Percentiles rank a stretch among this genome's conserved stretches.
Conservation (phyloP, 2,329 filamentous ascomycete genomes). For the Bipolaris zeicola region DNA sequence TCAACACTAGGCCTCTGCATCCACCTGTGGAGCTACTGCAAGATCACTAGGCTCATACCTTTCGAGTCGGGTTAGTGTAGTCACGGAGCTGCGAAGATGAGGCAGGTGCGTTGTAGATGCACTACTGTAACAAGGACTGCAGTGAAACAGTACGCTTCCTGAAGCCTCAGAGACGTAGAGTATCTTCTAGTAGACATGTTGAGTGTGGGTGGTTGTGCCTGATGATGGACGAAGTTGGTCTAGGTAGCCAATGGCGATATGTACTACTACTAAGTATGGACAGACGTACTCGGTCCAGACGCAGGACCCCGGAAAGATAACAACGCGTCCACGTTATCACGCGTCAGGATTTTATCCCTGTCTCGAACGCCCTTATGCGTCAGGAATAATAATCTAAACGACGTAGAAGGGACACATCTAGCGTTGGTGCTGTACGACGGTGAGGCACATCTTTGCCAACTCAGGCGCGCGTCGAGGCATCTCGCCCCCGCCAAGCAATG, state of each 20-base stretch:
- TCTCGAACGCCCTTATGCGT: neutral
- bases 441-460: neutral
- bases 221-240: neutral
- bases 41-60: neutral
- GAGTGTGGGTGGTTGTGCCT: neutral
- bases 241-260: neutral
- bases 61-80: neutral
- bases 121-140: neutral
- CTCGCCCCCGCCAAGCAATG: conserved; percentile 21
- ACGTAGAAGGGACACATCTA: neutral
- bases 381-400: neutral
- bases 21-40: neutral
- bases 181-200: neutral
- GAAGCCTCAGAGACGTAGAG: neutral
- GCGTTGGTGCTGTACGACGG: neutral
- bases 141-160: neutral
- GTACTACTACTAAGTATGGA: neutral
- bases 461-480: conserved; percentile 18
- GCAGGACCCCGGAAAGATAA: neutral
- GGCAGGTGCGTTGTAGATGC: neutral
- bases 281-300: neutral
- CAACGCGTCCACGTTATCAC: neutral
- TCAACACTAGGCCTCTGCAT: conserved; percentile 44
- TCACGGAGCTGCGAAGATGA: neutral
- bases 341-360: neutral